Base-by-base conservation (phyloP, 2,329 filamentous ascomycete species). In the Arthrobotrys entomopaga region DNA sequence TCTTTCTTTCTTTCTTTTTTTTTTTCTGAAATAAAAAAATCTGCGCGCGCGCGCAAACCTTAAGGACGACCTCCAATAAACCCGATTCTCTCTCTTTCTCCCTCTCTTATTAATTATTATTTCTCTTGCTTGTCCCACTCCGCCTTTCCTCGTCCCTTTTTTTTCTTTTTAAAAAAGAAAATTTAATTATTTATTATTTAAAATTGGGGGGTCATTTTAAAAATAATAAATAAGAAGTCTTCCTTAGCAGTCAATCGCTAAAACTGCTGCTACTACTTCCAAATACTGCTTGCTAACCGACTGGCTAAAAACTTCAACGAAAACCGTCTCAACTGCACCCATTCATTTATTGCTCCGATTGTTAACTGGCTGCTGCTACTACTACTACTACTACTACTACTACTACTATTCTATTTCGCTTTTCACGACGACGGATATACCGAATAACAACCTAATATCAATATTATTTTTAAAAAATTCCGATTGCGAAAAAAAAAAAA, bases 11-110 rank as follows among this genome's bases (percentile, higher is more conserved):
- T 48, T 48, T 65, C 48, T 61, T 48, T 48, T n/a, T 16, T 10
- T 48, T 40, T 50, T 13, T 6, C 13, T 40, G 34, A n/a, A n/a
- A n/a, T 34, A 34, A 10, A 34, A 34, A 34, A 34, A 34, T 46
- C 42, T 46, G 13, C 16, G 15, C 16, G 42, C 34, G 67, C 57
- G 54, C 60, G 60, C 67, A 65, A 72, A 65, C 60, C 60, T 53
- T 65, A 34, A 46, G 2, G 29, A 34, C 7, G 42, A 13, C 6
- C 42, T 46, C 11, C 40, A 3, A 43, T 5, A 5, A 43, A 13
- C 40, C 13, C 26, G 26, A 29, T 29, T 29, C 40, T 16, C 40
- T 16, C 13, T 43, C 40, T 13, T 43, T 16, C 13, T 13, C 42
- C 11, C 42, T 46, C 42, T 5, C 50, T 43, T 34, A 7, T 34